Evolutionary conservation across 306 rosid species (phyloP).

Genomic region (Corylus avellana): DNA sequence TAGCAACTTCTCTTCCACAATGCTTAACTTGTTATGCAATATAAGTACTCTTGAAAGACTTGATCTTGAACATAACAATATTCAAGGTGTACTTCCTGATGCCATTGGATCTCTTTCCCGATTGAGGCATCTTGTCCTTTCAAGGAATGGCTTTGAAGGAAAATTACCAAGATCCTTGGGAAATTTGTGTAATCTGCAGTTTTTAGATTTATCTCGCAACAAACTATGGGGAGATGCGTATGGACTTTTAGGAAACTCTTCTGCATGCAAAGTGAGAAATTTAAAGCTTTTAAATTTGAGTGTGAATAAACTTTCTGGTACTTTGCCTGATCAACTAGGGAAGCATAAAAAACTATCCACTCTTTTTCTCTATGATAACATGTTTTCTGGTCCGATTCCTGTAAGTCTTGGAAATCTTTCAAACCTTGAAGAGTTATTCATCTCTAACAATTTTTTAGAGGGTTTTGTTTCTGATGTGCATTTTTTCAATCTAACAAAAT

Average conservation of each 20-base stretch:
- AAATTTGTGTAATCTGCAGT: no score
- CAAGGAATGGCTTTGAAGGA: slow-evolving; percentile 9
- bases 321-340: slow-evolving; percentile 16
- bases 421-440: background rate
- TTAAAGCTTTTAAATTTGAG: slow-evolving; percentile 6
- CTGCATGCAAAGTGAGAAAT: background rate
- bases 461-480: slow-evolving; percentile 31
- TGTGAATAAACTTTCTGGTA: background rate
- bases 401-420: slow-evolving; percentile 10
- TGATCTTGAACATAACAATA: background rate
- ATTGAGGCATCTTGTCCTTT: background rate
- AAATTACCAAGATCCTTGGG: no score
- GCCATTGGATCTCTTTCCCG: background rate
- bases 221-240: background rate
- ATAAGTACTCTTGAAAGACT: background rate
- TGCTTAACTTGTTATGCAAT: background rate
- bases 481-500: slow-evolving; percentile 2
- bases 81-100: background rate
- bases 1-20: background rate
- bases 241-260: background rate
- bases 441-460: slow-evolving; percentile 13
- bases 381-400: slow-evolving; percentile 14
- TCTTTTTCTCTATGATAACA: slow-evolving; percentile 1
- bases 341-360: background rate
- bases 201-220: background rate